These are phyloP conservation scores for Roridomyces roridus DNA, from an alignment of 768 basidiomycete species.

Conservation along the genomic window DNA sequence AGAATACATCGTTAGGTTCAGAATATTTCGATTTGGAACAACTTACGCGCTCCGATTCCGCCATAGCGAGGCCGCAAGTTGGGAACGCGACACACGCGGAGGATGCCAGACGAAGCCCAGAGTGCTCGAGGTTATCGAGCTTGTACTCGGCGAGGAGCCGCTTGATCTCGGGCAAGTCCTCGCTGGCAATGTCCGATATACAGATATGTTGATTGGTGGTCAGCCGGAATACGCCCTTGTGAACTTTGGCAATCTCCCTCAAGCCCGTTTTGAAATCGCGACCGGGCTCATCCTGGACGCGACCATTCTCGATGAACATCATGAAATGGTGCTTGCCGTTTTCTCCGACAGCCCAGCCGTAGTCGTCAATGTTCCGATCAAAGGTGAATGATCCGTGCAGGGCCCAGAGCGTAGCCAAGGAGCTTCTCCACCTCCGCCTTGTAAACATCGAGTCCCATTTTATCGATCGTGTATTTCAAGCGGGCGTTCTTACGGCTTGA, in stretches of 20 bases:
- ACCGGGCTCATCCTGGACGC: conserved; percentile 92
- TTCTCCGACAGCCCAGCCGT: conserved; percentile 88
- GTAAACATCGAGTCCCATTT: conserved; percentile 89
- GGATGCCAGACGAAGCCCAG: conserved; percentile 83
- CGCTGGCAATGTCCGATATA: conserved; percentile 79
- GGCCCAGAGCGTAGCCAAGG: conserved; percentile 77
- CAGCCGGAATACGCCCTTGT: conserved; percentile 92
- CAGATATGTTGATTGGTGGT: conserved; percentile 96
- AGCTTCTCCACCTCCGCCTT: conserved; percentile 89
- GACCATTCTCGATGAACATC: conserved; percentile 96
- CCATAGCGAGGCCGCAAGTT: conserved; percentile 76
- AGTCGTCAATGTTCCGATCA: conserved; percentile 91
- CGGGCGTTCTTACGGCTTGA: conserved; percentile 68
- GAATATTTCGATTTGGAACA: not conserved
- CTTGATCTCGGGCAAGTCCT: conserved; percentile 82
- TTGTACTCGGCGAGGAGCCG: conserved; percentile 81
- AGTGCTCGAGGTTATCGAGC: conserved; percentile 84
- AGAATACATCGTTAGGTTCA: not conserved
- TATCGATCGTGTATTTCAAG: conserved; percentile 96
- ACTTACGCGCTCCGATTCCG: conserved; percentile 60
- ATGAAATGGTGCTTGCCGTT: conserved; percentile 93
- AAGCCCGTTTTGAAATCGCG: conserved; percentile 92
- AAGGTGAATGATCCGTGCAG: conserved; percentile 82
- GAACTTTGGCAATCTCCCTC: conserved; percentile 90
- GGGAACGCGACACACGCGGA: conserved; percentile 99